Evolutionary conservation across 2,329 filamentous ascomycete genomes (phyloP).

Genomic region (Talaromyces sp.): DNA sequence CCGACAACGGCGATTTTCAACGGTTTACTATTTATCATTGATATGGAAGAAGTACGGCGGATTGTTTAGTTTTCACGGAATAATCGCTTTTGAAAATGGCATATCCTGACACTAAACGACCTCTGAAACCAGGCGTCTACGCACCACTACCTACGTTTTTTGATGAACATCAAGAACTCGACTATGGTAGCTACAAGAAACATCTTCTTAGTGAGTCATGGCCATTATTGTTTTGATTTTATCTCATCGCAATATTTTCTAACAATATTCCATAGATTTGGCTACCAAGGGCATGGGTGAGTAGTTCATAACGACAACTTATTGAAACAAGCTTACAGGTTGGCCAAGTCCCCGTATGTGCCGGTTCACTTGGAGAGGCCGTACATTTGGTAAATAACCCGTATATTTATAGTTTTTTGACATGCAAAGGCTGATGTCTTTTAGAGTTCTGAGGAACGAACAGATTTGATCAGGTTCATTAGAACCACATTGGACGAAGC

Average conservation of each 20-base stretch:
- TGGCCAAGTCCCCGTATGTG: conserved; percentile 18
- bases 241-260: not conserved
- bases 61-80: not conserved
- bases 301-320: not conserved
- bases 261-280: not conserved
- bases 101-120: not conserved
- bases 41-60: not conserved
- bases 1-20: not conserved
- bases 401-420: not conserved
- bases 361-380: conserved; percentile 20
- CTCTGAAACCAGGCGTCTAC: conserved; percentile 15
- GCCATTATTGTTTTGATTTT: not conserved
- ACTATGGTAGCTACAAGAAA: conserved; percentile 18
- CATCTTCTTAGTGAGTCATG: conserved; percentile 16
- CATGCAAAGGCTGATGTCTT: not conserved
- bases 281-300: conserved; percentile 6
- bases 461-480: conserved; percentile 18
- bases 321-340: not conserved
- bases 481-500: conserved; percentile 16
- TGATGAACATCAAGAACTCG: conserved; percentile 18
- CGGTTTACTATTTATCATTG: not conserved
- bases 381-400: conserved; percentile 16
- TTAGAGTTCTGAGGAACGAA: conserved; percentile 16
- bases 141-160: conserved; percentile 17
- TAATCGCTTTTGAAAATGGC: not conserved